Evolutionary conservation across 2,329 filamentous ascomycete genomes (phyloP).

Genomic region (Incumbomyces lentus): DNA sequence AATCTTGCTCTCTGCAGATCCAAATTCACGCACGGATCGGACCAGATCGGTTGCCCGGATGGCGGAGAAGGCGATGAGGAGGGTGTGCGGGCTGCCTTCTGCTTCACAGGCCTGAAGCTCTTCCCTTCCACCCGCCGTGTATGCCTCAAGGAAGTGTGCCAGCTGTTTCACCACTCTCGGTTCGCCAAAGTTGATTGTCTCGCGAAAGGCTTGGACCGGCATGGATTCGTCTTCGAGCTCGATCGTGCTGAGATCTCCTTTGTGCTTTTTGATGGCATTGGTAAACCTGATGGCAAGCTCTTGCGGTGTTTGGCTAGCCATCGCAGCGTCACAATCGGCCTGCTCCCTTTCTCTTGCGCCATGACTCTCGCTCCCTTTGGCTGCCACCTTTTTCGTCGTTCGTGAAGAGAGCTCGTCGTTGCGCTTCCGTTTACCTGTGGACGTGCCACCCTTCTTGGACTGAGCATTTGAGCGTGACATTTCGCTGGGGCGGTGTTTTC

Average conservation of each 20-base stretch:
- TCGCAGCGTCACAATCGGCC: conserved; percentile 66
- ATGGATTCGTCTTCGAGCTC: conserved; percentile 77
- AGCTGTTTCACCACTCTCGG: conserved; percentile 61
- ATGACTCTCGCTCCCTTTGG: too few relatives aligned
- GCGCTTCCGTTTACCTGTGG: too few relatives aligned
- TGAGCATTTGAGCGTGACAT: too few relatives aligned
- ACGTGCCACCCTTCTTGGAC: too few relatives aligned
- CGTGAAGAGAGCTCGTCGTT: too few relatives aligned
- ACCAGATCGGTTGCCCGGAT: conserved; percentile 77
- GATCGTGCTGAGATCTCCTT: conserved; percentile 63
- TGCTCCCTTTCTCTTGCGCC: background rate
- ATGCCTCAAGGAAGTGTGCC: conserved; percentile 63
- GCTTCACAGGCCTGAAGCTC: conserved; percentile 56
- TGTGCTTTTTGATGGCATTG: conserved; percentile 61
- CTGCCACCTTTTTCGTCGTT: too few relatives aligned
- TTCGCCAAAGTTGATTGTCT: conserved; percentile 66
- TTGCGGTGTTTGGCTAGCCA: conserved; percentile 71
- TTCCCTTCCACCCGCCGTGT: conserved; percentile 43
- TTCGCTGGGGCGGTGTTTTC: too few relatives aligned
- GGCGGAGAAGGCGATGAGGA: conserved; percentile 77
- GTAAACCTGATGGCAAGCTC: conserved; percentile 78
- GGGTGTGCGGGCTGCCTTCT: conserved; percentile 69
- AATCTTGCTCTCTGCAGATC: conserved; percentile 54
- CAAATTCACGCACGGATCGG: conserved; percentile 28
- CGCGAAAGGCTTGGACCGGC: conserved; percentile 65